Percentiles rank a stretch among this genome's conserved stretches.
Conservation (phyloP, 2,329 filamentous ascomycete species). For the Xylariaceae sp. region DNA sequence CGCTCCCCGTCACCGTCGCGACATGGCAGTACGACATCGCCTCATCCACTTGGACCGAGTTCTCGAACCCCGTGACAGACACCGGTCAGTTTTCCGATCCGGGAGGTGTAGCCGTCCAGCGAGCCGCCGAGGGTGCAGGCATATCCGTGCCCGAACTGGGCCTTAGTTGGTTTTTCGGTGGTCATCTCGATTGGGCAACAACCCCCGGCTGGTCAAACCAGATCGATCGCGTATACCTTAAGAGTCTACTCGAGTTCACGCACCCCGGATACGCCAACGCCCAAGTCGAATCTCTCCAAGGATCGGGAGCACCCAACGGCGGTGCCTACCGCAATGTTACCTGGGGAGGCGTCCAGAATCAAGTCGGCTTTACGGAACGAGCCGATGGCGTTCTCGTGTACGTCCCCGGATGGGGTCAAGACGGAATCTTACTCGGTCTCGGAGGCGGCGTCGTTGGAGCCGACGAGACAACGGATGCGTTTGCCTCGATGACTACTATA, state of each 20-base stretch:
- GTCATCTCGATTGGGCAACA: slow-evolving; percentile 61
- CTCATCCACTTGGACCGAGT: slow-evolving; percentile 58
- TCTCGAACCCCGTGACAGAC: slow-evolving; percentile 57
- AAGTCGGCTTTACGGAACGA: slow-evolving; percentile 65
- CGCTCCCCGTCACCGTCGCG: slow-evolving; percentile 56
- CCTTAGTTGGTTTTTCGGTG: slow-evolving; percentile 74
- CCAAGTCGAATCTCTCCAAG: slow-evolving; percentile 53
- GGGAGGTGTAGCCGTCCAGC: slow-evolving; percentile 55
- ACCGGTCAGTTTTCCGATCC: slow-evolving; percentile 58
- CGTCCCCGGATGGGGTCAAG: slow-evolving; percentile 68
- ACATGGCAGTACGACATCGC: slow-evolving; percentile 68
- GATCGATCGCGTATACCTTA: slow-evolving; percentile 63
- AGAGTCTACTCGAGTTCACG: slow-evolving; percentile 71
- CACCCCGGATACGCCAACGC: slow-evolving; percentile 66
- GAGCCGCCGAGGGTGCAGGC: slow-evolving; percentile 70
- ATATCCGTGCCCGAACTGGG: slow-evolving; percentile 66
- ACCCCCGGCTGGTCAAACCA: slow-evolving; percentile 65
- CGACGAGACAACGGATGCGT: slow-evolving; percentile 50
- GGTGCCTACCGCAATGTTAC: slow-evolving; percentile 73
- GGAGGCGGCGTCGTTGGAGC: slow-evolving; percentile 57
- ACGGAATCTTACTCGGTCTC: slow-evolving; percentile 68
- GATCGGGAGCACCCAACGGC: slow-evolving; percentile 53
- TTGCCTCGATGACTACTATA: slow-evolving; percentile 52
- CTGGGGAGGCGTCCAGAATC: slow-evolving; percentile 62
- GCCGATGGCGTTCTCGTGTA: slow-evolving; percentile 72